A percentile compares a stretch with the other conserved stretches of the same genome.
phyloP scores from a whole-genome alignment of 1,139 yeast species.

The Protomyces macrosporus region DNA sequence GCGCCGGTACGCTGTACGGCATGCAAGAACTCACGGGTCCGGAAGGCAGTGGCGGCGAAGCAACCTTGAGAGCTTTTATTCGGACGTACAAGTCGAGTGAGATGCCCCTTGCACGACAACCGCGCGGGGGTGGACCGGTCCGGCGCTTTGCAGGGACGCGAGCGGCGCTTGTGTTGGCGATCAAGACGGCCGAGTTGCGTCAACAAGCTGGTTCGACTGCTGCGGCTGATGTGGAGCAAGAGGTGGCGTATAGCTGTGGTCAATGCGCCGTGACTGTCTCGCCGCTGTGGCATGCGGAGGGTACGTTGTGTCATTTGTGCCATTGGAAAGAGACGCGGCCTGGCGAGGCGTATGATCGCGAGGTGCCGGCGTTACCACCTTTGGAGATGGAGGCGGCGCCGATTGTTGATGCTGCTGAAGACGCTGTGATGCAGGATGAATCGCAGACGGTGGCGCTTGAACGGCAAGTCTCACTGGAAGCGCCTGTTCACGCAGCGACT shows the following conservation, averaged over 20 bases:
- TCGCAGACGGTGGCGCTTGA: too few species aligned
- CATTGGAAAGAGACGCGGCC: not conserved
- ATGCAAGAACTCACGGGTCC: slow-evolving; percentile 5
- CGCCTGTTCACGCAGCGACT: too few species aligned
- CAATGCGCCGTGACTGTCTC: not conserved
- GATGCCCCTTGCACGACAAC: not conserved
- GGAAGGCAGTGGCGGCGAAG: not conserved
- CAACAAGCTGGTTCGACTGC: not conserved
- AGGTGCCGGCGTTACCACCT: too few species aligned
- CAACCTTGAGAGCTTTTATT: slow-evolving; percentile 18
- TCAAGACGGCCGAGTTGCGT: not conserved
- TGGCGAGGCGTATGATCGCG: not conserved
- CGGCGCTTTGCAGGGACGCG: not conserved
- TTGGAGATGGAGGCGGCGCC: too few species aligned
- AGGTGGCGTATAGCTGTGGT: too few species aligned
- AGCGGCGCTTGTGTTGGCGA: not conserved
- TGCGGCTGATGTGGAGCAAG: too few species aligned
- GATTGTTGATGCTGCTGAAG: too few species aligned
- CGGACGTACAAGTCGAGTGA: slow-evolving; percentile 11
- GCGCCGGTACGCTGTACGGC: slow-evolving; percentile 21
- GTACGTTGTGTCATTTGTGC: not conserved
- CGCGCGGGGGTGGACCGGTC: not conserved
- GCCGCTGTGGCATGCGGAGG: not conserved
- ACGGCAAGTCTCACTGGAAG: too few species aligned
- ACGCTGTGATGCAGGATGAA: too few species aligned